Percentiles rank a stretch among this genome's conserved stretches.
phyloP scores from a whole-genome alignment of 2,329 filamentous ascomycete genomes.

The Scopulariopsis brevicaulis region DNA sequence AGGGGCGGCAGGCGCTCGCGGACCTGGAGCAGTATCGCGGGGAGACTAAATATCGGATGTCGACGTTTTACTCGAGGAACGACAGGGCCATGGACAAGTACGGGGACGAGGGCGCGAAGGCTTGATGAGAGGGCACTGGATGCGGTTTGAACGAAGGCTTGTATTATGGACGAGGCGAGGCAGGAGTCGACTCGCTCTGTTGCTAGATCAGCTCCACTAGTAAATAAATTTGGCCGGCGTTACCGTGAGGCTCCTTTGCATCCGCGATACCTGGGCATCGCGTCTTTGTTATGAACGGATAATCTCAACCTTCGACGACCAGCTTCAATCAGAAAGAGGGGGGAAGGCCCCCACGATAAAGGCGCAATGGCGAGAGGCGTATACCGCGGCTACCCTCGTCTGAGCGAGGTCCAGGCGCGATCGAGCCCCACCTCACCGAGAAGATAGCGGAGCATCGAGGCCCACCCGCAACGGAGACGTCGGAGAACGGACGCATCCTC shows the following conservation, averaged over 20 bases:
- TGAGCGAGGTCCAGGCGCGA: not conserved
- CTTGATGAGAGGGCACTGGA: not conserved
- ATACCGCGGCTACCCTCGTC: not conserved
- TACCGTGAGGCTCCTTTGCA: too few species aligned
- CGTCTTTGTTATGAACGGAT: too few species aligned
- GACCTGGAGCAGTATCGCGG: slow-evolving; percentile 40
- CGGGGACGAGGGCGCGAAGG: slow-evolving; percentile 9
- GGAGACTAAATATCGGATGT: slow-evolving; percentile 46
- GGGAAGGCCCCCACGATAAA: too few species aligned
- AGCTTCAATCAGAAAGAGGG: too few species aligned
- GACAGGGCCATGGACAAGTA: slow-evolving; percentile 19
- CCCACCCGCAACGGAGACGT: not conserved
- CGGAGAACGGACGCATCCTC: not conserved
- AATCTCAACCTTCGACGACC: too few species aligned
- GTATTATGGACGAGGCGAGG: not conserved
- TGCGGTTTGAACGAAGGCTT: not conserved
- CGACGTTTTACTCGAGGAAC: slow-evolving; percentile 32
- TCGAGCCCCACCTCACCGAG: not conserved
- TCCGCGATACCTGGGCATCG: too few species aligned
- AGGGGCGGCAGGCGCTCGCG: slow-evolving; percentile 37
- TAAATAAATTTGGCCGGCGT: too few species aligned
- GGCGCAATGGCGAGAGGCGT: too few species aligned
- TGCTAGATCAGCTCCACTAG: too few species aligned
- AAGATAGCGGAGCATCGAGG: not conserved
- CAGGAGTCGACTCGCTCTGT: too few species aligned